A percentile compares a stretch with the other conserved stretches of the same genome.
These are phyloP conservation scores for Theileria sp. DNA, from an alignment of 169 alveolate genomes.

Conservation along the genomic window DNA sequence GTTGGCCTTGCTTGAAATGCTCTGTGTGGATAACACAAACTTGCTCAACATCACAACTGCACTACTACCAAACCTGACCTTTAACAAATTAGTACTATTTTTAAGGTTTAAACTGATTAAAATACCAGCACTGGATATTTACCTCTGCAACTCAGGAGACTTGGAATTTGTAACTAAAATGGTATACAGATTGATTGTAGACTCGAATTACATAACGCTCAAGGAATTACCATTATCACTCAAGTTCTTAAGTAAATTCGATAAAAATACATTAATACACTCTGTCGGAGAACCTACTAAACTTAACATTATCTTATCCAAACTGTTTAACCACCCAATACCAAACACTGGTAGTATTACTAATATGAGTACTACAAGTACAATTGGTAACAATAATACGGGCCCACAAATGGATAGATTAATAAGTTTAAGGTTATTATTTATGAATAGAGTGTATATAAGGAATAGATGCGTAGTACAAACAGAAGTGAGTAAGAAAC, in stretches of 20 bases:
- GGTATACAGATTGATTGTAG: slow-evolving; percentile 30
- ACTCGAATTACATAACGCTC: slow-evolving; percentile 13
- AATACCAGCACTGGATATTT: slow-evolving; percentile 51
- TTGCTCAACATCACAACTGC: slow-evolving; percentile 41
- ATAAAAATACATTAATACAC: slow-evolving; percentile 10
- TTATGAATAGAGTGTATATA: slow-evolving; percentile 19
- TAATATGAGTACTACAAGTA: background rate
- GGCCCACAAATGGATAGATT: background rate
- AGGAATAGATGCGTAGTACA: slow-evolving; percentile 46
- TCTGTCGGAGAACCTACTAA: slow-evolving; percentile 28
- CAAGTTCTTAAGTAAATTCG: slow-evolving; percentile 24
- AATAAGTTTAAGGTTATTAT: slow-evolving; percentile 33
- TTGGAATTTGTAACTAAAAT: slow-evolving; percentile 37
- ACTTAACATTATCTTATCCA: slow-evolving; percentile 1
- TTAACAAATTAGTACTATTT: slow-evolving; percentile 41
- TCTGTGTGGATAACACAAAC: slow-evolving; percentile 42
- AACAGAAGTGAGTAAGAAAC: slow-evolving; percentile 33
- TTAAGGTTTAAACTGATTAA: slow-evolving; percentile 52
- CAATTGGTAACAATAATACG: background rate
- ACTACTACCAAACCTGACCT: slow-evolving; percentile 53
- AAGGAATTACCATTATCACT: slow-evolving; percentile 28
- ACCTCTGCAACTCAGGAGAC: slow-evolving; percentile 45
- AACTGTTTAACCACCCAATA: slow-evolving; percentile 4
- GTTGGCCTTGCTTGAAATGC: slow-evolving; percentile 56
- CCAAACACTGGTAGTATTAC: background rate